A percentile compares a stretch with the other conserved stretches of the same genome.
Conservation (phyloP, 2,329 filamentous ascomycete species). For the Sarocladium brachiariae region DNA sequence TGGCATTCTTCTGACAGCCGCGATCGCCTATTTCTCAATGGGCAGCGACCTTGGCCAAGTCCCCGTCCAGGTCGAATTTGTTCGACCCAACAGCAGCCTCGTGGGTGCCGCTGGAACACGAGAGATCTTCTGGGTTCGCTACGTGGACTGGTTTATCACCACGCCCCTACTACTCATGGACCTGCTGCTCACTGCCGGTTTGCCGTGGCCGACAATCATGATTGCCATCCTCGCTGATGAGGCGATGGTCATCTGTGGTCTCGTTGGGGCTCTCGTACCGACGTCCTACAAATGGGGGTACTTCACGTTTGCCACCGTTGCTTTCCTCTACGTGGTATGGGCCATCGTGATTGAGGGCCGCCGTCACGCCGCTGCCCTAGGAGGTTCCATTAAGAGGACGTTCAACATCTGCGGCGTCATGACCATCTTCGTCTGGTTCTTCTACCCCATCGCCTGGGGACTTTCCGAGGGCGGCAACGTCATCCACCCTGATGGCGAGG, state of each 20-base stretch:
- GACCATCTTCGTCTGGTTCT: slow-evolving; percentile 49
- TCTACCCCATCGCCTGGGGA: slow-evolving; percentile 48
- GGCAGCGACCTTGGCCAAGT: slow-evolving; percentile 43
- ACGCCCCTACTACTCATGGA: slow-evolving; percentile 58
- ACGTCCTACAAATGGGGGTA: slow-evolving; percentile 53
- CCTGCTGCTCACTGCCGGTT: slow-evolving; percentile 51
- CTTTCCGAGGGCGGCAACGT: slow-evolving; percentile 45
- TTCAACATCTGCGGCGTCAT: slow-evolving; percentile 51
- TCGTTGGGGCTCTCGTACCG: slow-evolving; percentile 38
- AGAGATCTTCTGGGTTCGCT: slow-evolving; percentile 49
- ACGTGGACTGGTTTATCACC: slow-evolving; percentile 50
- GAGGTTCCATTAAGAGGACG: slow-evolving; percentile 42
- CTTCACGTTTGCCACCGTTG: slow-evolving; percentile 42
- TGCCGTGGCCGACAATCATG: slow-evolving; percentile 46
- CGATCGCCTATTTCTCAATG: slow-evolving; percentile 44
- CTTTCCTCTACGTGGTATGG: slow-evolving; percentile 37
- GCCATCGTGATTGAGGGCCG: slow-evolving; percentile 33
- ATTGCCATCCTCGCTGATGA: slow-evolving; percentile 40
- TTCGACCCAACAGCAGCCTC: slow-evolving; percentile 24
- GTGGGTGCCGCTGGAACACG: slow-evolving; percentile 45
- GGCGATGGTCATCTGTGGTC: slow-evolving; percentile 39
- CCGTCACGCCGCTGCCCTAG: slow-evolving; percentile 46
- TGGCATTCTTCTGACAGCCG: slow-evolving; percentile 40
- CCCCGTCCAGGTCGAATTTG: slow-evolving; percentile 46
- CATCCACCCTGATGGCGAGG: slow-evolving; percentile 56